Conservation (phyloP, 257 asterid genomes). For the Nicotiana tabacum region DNA sequence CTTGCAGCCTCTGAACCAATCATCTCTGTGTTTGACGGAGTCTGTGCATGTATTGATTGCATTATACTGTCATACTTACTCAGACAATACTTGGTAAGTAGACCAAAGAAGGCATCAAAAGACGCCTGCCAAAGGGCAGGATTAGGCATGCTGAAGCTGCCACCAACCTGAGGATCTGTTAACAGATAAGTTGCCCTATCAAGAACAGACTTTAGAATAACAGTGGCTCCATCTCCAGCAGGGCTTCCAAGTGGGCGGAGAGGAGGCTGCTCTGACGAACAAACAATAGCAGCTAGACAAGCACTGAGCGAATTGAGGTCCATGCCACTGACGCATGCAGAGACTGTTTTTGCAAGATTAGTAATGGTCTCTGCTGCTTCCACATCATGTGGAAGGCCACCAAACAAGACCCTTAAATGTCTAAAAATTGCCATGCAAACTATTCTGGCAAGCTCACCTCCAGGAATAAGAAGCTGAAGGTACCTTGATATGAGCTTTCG, state of each 20-base stretch:
- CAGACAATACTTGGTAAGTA: constrained; percentile 65
- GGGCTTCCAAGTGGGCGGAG: constrained; percentile 74
- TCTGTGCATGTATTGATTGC: constrained; percentile 55
- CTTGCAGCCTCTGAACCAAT: constrained; percentile 60
- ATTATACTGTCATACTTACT: constrained; percentile 64
- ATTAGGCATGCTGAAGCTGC: constrained; percentile 55
- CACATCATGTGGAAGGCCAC: constrained; percentile 67
- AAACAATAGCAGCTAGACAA: constrained; percentile 85
- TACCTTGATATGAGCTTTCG: constrained; percentile 63
- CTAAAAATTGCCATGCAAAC: constrained; percentile 88
- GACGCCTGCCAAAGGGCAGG: constrained; percentile 89
- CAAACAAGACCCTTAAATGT: constrained; percentile 75
- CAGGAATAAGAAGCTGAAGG: constrained; percentile 68
- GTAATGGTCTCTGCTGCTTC: constrained; percentile 46
- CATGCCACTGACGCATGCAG: constrained; percentile 55
- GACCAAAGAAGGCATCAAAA: constrained; percentile 78
- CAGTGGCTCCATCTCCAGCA: constrained; percentile 82
- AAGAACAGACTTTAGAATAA: constrained; percentile 57
- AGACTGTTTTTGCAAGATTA: constrained; percentile 51
- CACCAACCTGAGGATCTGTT: constrained; percentile 43
- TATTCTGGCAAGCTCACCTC: constrained; percentile 70
- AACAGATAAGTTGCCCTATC: constrained; percentile 63
- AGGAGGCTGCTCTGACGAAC: constrained; percentile 86
- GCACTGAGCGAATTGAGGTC: constrained; percentile 84
- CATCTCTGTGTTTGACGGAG: constrained; percentile 34